A percentile compares a stretch with the other conserved stretches of the same genome.
Conservation (phyloP, 148 eudicot species). For the Limonium bicolor region DNA sequence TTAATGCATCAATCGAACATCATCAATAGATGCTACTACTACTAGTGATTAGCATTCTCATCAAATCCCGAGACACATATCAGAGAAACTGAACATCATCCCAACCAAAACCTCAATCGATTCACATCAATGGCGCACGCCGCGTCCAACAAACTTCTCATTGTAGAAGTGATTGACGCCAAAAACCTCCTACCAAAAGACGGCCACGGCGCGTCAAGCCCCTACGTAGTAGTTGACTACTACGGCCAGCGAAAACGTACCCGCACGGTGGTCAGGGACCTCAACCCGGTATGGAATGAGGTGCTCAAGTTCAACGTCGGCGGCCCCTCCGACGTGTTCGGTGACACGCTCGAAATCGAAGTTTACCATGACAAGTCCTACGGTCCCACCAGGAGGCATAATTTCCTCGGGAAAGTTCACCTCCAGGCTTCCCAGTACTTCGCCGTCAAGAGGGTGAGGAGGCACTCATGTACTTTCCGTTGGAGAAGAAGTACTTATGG, state of each 20-base stretch:
- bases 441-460: conserved; percentile 64
- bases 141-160: too few relatives aligned
- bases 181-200: conserved; percentile 61
- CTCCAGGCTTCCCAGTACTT: conserved; percentile 34
- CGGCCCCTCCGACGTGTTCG: conserved; percentile 43
- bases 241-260: conserved; percentile 75
- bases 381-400: conserved; percentile 60
- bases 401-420: conserved; percentile 59
- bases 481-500: conserved; percentile 49
- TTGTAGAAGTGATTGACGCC: conserved; percentile 80
- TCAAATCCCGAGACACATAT: too few relatives aligned
- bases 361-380: conserved; percentile 57
- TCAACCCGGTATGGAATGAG: conserved; percentile 78
- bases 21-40: too few relatives aligned
- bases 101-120: too few relatives aligned
- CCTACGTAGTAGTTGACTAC: conserved; percentile 59
- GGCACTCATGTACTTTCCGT: conserved; percentile 63
- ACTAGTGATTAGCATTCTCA: too few relatives aligned
- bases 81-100: too few relatives aligned
- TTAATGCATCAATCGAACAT: too few relatives aligned
- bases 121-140: too few relatives aligned
- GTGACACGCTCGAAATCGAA: conserved; percentile 54
- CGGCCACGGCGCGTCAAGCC: conserved; percentile 83
- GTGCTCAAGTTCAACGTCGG: conserved; percentile 47
- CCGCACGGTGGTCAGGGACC: conserved; percentile 27